These are phyloP conservation scores for Coniochaeta hoffmannii DNA, from an alignment of 2,329 filamentous ascomycete genomes.

Conservation along the genomic window DNA sequence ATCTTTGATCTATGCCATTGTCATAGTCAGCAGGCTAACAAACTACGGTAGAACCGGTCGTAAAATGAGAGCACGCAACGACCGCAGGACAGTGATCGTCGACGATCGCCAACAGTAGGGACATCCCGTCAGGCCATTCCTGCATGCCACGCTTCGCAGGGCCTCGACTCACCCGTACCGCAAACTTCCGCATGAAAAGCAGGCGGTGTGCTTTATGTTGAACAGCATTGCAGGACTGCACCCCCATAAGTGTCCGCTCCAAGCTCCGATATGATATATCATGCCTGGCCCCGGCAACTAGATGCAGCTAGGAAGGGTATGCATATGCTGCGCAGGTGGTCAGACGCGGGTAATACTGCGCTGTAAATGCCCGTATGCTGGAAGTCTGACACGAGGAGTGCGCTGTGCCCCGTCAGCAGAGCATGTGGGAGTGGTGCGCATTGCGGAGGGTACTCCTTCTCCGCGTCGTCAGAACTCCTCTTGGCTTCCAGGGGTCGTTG, in stretches of 20 bases:
- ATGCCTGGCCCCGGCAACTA: background rate
- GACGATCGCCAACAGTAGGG: too few species aligned
- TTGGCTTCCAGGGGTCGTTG: background rate
- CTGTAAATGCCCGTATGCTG: background rate
- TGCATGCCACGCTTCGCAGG: background rate
- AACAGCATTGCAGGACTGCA: background rate
- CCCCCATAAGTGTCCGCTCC: background rate
- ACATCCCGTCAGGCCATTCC: conserved; percentile 1
- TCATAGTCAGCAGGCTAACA: background rate
- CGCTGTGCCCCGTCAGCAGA: background rate
- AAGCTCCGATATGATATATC: background rate
- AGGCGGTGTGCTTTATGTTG: background rate
- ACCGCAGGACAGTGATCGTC: background rate
- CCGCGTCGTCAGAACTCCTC: background rate
- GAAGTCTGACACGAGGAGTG: background rate
- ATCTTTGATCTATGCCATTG: background rate
- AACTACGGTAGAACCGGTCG: background rate
- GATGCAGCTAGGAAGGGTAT: background rate
- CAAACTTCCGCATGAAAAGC: too few species aligned
- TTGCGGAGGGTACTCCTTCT: background rate
- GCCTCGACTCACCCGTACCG: background rate
- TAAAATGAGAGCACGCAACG: background rate
- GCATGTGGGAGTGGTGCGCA: background rate
- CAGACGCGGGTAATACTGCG: background rate
- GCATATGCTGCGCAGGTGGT: background rate